Conservation (phyloP, 192 early-diverging fungal genomes). For the Lobulomyces angularis region DNA sequence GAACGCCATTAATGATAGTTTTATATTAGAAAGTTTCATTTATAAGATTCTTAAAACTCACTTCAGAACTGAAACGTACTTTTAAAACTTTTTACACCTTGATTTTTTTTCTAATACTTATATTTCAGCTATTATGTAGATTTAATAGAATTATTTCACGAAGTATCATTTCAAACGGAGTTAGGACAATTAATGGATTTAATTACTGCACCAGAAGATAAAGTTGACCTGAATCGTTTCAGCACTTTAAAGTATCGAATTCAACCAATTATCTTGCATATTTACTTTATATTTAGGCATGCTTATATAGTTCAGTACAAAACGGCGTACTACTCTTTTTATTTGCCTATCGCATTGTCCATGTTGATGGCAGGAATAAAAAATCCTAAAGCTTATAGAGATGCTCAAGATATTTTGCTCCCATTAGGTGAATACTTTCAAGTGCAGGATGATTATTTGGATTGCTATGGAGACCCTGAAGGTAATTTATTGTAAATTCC, state of each 20-base stretch:
- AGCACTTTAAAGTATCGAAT: constrained; percentile 67
- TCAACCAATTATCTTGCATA: not conserved
- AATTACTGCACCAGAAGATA: constrained; percentile 93
- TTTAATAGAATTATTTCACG: constrained; percentile 87
- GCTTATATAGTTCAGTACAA: constrained; percentile 94
- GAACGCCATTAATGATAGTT: constrained; percentile 91
- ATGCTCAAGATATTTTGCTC: constrained; percentile 74
- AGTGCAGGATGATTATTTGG: constrained; percentile 95
- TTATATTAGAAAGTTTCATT: constrained; percentile 84
- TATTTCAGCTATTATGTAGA: no score
- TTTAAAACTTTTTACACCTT: no score
- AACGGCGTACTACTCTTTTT: constrained; percentile 99
- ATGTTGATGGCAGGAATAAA: constrained; percentile 82
- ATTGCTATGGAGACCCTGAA: constrained; percentile 85
- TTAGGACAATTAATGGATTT: constrained; percentile 94
- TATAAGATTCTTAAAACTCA: constrained; percentile 92
- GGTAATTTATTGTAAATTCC: not conserved
- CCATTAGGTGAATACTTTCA: constrained; percentile 98
- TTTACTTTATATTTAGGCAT: constrained; percentile 30
- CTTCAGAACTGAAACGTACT: constrained; percentile 69
- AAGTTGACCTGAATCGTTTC: constrained; percentile 85
- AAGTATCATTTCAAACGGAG: constrained; percentile 92
- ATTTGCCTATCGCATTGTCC: constrained; percentile 89
- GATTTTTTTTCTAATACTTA: no score
- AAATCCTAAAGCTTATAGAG: constrained; percentile 62